Percentiles rank a stretch among this genome's conserved stretches.
phyloP scores from a whole-genome alignment of 2,329 filamentous ascomycete genomes.

The Trichoderma koningii region DNA sequence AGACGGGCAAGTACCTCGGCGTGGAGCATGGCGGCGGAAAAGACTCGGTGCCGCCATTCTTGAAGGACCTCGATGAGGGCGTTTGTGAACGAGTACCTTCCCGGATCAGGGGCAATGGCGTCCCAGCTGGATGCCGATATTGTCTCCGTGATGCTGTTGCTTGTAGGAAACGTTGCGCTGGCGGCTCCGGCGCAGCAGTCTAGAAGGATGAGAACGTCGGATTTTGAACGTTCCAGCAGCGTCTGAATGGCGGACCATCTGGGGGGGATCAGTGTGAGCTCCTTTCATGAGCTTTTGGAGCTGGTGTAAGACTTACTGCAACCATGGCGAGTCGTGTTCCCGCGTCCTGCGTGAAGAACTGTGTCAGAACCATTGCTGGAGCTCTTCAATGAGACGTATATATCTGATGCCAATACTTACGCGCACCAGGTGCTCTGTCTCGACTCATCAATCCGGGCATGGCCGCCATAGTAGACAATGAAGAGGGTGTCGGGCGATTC shows the following conservation, averaged over 20 bases:
- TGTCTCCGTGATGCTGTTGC: constrained; percentile 61
- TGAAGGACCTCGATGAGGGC: constrained; percentile 60
- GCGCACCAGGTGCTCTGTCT: constrained; percentile 63
- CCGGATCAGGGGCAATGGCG: constrained; percentile 60
- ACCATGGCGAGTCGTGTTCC: constrained; percentile 54
- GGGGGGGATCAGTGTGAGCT: constrained; percentile 5
- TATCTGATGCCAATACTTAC: constrained; percentile 41
- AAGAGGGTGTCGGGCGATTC: constrained; percentile 59
- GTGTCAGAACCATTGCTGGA: background rate
- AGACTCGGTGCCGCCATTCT: constrained; percentile 57
- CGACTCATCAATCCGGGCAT: constrained; percentile 61
- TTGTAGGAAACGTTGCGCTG: constrained; percentile 60
- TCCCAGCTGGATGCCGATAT: constrained; percentile 65
- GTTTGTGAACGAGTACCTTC: constrained; percentile 61
- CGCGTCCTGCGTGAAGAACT: constrained; percentile 45
- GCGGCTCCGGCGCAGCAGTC: constrained; percentile 63
- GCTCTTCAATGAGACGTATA: no score
- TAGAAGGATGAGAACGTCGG: constrained; percentile 59
- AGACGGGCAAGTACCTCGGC: constrained; percentile 61
- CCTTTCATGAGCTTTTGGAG: background rate
- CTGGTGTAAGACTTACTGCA: constrained; percentile 48
- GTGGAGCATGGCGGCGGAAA: constrained; percentile 63
- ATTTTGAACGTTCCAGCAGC: constrained; percentile 57
- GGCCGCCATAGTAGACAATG: constrained; percentile 61
- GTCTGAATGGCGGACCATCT: constrained; percentile 64